Evolutionary conservation across 805 yeast species (phyloP).

Genomic region (Kurtzmaniella cleridarum): DNA sequence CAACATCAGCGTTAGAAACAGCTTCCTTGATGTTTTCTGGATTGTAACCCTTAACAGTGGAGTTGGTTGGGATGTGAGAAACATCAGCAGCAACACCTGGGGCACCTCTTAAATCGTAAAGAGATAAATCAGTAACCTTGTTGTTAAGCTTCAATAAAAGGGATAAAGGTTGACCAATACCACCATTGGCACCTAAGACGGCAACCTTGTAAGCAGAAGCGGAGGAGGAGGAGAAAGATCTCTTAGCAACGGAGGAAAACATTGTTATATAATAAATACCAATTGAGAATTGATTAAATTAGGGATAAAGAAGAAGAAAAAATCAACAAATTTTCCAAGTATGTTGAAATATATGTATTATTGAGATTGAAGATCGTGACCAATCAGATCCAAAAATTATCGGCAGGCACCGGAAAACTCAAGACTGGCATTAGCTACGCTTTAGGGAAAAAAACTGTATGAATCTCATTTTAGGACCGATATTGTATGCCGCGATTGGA

Average conservation of each 20-base stretch:
- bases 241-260: constrained; percentile 53
- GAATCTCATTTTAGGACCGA: background rate
- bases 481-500: background rate
- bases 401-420: background rate
- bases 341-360: background rate
- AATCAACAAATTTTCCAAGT: background rate
- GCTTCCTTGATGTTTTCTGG: constrained; percentile 75
- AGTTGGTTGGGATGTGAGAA: constrained; percentile 89
- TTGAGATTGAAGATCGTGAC: background rate
- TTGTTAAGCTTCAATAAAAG: constrained; percentile 76
- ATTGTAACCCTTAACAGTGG: constrained; percentile 80
- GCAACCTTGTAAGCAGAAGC: constrained; percentile 65
- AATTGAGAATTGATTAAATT: constrained; percentile 1
- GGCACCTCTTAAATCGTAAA: constrained; percentile 87
- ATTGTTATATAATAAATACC: constrained; percentile 23
- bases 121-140: constrained; percentile 78
- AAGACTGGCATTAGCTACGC: too few relatives aligned
- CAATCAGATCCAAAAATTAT: background rate
- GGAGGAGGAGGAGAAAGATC: constrained; percentile 65
- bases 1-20: constrained; percentile 74
- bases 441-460: too few relatives aligned
- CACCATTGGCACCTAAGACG: constrained; percentile 85
- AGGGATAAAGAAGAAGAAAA: constrained; percentile 1
- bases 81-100: constrained; percentile 97
- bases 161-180: constrained; percentile 71